A percentile compares a stretch with the other conserved stretches of the same genome.
Conservation (phyloP, 371 early-diverging fungal species). For the Gilbertella persicaria region DNA sequence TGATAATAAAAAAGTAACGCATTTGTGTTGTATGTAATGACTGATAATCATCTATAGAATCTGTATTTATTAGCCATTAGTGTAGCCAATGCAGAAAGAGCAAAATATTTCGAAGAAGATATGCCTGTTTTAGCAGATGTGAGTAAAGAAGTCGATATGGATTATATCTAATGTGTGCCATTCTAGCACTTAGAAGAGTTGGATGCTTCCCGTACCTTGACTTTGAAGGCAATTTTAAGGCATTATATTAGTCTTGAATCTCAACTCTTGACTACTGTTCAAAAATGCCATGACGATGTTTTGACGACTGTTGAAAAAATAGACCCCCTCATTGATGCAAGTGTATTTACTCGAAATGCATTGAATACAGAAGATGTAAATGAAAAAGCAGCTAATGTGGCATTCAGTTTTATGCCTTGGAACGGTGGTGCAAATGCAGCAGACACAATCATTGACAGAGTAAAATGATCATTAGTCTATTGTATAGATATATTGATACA, state of each 20-base stretch:
- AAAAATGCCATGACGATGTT: constrained; percentile 42
- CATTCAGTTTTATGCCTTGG: constrained; percentile 45
- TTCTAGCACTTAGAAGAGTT: constrained; percentile 65
- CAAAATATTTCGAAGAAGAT: constrained; percentile 63
- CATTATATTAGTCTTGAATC: constrained; percentile 52
- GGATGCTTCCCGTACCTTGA: constrained; percentile 53
- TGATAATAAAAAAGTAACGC: constrained; percentile 80
- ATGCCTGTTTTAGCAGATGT: constrained; percentile 65
- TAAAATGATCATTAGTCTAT: constrained; percentile 1
- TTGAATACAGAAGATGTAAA: constrained; percentile 8
- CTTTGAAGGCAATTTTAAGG: constrained; percentile 49
- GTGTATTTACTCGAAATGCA: constrained; percentile 45
- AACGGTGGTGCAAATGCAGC: constrained; percentile 41
- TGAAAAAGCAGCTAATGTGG: constrained; percentile 26
- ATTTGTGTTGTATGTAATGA: too few relatives aligned
- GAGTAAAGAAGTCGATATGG: constrained; percentile 17
- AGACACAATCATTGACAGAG: constrained; percentile 44
- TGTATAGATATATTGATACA: neutral
- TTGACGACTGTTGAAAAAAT: constrained; percentile 38
- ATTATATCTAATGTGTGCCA: neutral
- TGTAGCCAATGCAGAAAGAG: constrained; percentile 62
- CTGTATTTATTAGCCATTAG: constrained; percentile 60
- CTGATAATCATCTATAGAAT: constrained; percentile 46
- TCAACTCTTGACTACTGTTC: constrained; percentile 35
- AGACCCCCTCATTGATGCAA: constrained; percentile 54